A percentile compares a stretch with the other conserved stretches of the same genome.
phyloP scores from a whole-genome alignment of 176 grass and related monocot genomes.

The Microstegium vimineum region DNA sequence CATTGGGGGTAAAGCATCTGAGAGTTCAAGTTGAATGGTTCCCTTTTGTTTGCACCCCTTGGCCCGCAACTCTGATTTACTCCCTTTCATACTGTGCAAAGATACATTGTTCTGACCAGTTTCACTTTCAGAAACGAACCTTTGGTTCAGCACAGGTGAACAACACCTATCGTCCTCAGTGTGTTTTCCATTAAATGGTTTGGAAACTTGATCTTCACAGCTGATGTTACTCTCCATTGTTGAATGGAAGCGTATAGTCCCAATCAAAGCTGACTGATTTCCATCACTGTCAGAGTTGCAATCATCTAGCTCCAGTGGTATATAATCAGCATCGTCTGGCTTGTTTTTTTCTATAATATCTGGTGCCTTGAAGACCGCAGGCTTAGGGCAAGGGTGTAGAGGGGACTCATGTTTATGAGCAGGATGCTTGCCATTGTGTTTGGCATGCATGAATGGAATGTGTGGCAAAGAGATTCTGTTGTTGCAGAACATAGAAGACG shows the following conservation, averaged over 20 bases:
- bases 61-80: conserved; percentile 21
- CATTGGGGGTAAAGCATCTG: conserved; percentile 1
- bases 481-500: conserved; percentile 29
- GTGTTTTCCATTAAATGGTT: conserved; percentile 20
- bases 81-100: conserved; percentile 34
- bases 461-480: conserved; percentile 26
- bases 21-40: conserved; percentile 9
- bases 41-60: conserved; percentile 31
- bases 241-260: conserved; percentile 30
- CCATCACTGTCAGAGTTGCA: conserved; percentile 32
- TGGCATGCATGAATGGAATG: conserved; percentile 11
- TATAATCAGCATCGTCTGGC: conserved; percentile 38
- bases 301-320: conserved; percentile 41
- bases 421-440: conserved; percentile 20
- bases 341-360: conserved; percentile 28
- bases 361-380: conserved; percentile 23
- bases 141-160: conserved; percentile 26
- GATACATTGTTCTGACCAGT: conserved; percentile 16
- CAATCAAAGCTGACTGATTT: conserved; percentile 4
- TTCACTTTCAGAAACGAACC: conserved; percentile 23
- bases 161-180: conserved; percentile 3
- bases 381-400: conserved; percentile 6
- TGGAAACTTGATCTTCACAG: conserved; percentile 30
- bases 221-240: conserved; percentile 9
- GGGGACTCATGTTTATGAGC: conserved; percentile 17